Evolutionary conservation across 2,329 filamentous ascomycete genomes (phyloP).

Genomic region (Diaporthe aspalathi): DNA sequence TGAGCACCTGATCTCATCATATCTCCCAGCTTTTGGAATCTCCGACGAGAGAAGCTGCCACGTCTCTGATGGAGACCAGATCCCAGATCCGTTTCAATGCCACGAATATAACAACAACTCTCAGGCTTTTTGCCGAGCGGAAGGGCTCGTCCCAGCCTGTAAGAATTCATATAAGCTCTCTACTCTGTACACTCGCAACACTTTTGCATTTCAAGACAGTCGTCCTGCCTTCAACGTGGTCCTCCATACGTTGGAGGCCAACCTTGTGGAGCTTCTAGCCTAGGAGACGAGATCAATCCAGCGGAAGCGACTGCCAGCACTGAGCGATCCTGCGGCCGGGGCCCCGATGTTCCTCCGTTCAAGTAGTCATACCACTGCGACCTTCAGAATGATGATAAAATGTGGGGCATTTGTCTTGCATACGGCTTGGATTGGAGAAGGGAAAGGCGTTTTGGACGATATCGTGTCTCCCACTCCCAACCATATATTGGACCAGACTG

Average conservation of each 20-base stretch:
- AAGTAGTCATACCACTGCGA: background rate
- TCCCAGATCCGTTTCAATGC: background rate
- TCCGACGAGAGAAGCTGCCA: background rate
- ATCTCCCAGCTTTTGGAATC: background rate
- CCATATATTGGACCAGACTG: background rate
- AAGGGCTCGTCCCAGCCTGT: slow-evolving; percentile 16
- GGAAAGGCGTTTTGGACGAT: background rate
- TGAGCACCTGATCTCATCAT: background rate
- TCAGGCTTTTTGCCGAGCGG: slow-evolving; percentile 5
- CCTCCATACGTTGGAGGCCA: background rate
- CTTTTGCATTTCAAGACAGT: too few relatives aligned
- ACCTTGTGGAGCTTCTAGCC: background rate
- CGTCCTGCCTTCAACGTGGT: slow-evolving; percentile 1
- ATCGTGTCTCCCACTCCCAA: background rate
- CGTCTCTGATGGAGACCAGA: background rate
- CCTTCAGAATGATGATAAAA: background rate
- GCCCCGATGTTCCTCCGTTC: background rate
- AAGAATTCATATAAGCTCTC: too few relatives aligned
- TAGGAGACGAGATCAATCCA: background rate
- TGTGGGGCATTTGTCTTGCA: too few relatives aligned
- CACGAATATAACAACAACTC: background rate
- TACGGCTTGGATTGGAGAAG: background rate
- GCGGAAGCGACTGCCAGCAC: background rate
- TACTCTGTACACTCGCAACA: too few relatives aligned
- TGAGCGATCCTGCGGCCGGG: background rate